A percentile compares a stretch with the other conserved stretches of the same genome.
phyloP scores from a whole-genome alignment of 1,139 yeast species.

The Suhomyces taliae region DNA sequence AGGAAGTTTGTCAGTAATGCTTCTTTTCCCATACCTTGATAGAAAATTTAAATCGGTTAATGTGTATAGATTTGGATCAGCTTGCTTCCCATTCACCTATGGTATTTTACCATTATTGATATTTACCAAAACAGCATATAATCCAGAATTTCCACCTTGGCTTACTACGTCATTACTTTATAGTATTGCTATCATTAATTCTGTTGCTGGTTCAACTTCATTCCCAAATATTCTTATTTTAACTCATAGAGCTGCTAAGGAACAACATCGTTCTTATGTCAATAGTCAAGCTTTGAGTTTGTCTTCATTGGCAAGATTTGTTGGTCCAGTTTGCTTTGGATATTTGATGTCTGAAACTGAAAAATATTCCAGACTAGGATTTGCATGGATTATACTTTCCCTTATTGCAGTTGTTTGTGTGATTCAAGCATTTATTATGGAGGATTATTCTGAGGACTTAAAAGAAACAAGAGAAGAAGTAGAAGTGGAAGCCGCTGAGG shows the following conservation, averaged over 20 bases:
- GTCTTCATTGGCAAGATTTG: constrained; percentile 54
- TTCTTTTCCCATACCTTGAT: constrained; percentile 26
- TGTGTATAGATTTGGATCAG: constrained; percentile 21
- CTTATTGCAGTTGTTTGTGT: constrained; percentile 32
- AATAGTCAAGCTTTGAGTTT: constrained; percentile 51
- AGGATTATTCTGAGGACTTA: constrained; percentile 29
- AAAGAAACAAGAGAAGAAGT: background rate
- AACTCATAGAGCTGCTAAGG: constrained; percentile 48
- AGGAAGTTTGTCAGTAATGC: constrained; percentile 23
- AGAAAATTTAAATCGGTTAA: constrained; percentile 21
- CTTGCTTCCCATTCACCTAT: constrained; percentile 23
- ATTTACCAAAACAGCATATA: constrained; percentile 20
- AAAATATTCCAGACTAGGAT: constrained; percentile 38
- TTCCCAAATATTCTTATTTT: constrained; percentile 46
- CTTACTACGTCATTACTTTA: constrained; percentile 12
- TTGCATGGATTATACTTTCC: constrained; percentile 52
- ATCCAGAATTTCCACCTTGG: constrained; percentile 15
- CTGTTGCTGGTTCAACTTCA: constrained; percentile 22
- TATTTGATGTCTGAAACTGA: constrained; percentile 40
- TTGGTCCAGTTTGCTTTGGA: constrained; percentile 64
- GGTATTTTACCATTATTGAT: constrained; percentile 22
- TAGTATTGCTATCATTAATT: constrained; percentile 19
- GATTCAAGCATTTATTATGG: constrained; percentile 32
- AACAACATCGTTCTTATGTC: constrained; percentile 49
- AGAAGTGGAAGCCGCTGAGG: background rate